phyloP scores from a whole-genome alignment of 169 alveolate genomes.

The Eimeria necatrix region DNA sequence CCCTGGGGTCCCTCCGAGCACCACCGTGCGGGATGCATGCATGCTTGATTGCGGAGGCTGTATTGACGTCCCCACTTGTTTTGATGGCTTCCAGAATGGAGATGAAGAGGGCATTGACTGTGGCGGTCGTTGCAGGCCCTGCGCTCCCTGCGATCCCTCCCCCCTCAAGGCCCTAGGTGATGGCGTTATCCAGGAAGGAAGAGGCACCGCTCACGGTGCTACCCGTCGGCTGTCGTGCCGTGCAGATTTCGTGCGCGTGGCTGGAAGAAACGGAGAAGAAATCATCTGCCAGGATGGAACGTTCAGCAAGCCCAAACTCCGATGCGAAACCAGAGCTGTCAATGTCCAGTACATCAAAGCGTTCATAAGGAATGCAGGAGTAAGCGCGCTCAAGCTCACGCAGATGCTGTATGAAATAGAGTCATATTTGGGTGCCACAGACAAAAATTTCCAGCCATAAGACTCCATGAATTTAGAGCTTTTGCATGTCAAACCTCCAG shows the following conservation, averaged over 20 bases:
- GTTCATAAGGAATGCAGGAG: constrained; percentile 74
- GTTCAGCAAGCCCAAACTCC: constrained; percentile 68
- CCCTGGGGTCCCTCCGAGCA: constrained; percentile 73
- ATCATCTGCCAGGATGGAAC: constrained; percentile 81
- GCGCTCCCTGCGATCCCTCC: constrained; percentile 80
- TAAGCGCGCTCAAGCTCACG: background rate
- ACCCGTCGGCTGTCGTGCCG: constrained; percentile 72
- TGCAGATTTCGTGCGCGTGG: constrained; percentile 60
- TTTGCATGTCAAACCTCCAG: too few species aligned
- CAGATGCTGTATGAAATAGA: too few species aligned
- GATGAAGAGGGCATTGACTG: constrained; percentile 88
- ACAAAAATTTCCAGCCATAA: too few species aligned
- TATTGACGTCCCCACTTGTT: constrained; percentile 84
- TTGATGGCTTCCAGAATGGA: constrained; percentile 86
- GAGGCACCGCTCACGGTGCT: constrained; percentile 78
- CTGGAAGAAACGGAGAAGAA: constrained; percentile 75
- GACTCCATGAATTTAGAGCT: too few species aligned
- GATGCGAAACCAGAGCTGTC: constrained; percentile 70
- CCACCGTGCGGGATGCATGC: constrained; percentile 81
- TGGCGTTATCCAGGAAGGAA: constrained; percentile 72
- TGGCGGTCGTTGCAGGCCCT: constrained; percentile 88
- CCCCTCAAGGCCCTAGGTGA: constrained; percentile 79
- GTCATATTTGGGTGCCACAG: too few species aligned
- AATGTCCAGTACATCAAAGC: constrained; percentile 70
- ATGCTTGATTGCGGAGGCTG: constrained; percentile 82